Evolutionary conservation across 192 early-diverging fungal species (phyloP).

Genomic region (Gonapodya prolifera): DNA sequence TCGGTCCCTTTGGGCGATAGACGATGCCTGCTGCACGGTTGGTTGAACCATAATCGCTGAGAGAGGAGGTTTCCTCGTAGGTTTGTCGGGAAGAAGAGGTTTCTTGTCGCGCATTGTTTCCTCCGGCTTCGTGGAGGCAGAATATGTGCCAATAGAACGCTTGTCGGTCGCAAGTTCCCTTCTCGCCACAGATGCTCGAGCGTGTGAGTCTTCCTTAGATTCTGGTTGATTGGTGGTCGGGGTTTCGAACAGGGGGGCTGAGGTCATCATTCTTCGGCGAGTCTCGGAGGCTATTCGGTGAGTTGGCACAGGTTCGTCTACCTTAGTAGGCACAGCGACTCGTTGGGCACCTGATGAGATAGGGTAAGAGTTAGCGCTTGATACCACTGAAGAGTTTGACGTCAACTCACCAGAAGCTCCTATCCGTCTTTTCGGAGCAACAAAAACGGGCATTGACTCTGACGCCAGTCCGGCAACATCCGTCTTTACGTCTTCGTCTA

Average conservation of each 20-base stretch:
- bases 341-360: not conserved
- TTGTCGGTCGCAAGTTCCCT: too few species aligned
- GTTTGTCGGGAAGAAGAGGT: not conserved
- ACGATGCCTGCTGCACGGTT: not conserved
- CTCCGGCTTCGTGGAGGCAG: too few species aligned
- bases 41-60: not conserved
- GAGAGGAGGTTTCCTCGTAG: not conserved
- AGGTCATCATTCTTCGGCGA: not conserved
- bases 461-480: not conserved
- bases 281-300: not conserved
- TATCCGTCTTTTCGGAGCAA: not conserved
- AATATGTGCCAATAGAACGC: too few species aligned
- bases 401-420: not conserved
- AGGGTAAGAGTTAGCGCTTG: too few species aligned
- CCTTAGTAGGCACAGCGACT: not conserved
- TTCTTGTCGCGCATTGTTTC: too few species aligned
- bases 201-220: not conserved
- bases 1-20: not conserved
- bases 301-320: not conserved
- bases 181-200: too few species aligned
- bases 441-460: not conserved
- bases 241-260: not conserved
- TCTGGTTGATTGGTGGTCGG: not conserved
- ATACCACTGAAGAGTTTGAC: too few species aligned
- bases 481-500: not conserved